These are phyloP conservation scores for Dactylonectria estremocensis DNA, from an alignment of 2,329 filamentous ascomycete species.

Conservation along the genomic window DNA sequence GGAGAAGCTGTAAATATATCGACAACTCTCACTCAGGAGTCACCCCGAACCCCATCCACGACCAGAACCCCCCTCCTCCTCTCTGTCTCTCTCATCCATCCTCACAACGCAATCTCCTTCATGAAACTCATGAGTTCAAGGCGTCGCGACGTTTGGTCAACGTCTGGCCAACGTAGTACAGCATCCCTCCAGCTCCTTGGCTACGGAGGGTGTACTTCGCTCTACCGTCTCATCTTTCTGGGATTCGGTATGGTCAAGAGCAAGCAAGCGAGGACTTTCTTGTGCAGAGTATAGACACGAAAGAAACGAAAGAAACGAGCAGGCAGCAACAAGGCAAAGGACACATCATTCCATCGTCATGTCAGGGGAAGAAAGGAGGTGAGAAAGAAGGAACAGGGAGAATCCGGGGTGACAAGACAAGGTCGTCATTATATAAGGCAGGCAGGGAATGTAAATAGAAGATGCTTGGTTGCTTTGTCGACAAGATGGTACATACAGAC, in stretches of 20 bases:
- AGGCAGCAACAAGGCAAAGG: constrained; percentile 39
- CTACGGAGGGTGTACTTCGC: constrained; percentile 24
- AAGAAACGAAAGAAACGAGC: constrained; percentile 29
- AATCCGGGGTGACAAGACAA: constrained; percentile 33
- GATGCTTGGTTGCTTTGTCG: constrained; percentile 41
- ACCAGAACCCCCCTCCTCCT: constrained; percentile 28
- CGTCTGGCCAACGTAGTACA: constrained; percentile 32
- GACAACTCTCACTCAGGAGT: constrained; percentile 20
- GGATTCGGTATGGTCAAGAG: constrained; percentile 35
- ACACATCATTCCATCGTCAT: constrained; percentile 39
- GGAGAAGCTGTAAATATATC: constrained; percentile 76
- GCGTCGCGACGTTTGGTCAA: constrained; percentile 35
- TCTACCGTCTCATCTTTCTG: constrained; percentile 19
- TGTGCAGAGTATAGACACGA: constrained; percentile 32
- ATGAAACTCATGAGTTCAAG: constrained; percentile 30
- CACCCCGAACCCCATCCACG: constrained; percentile 23
- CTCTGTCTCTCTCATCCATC: constrained; percentile 32
- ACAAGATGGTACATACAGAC: constrained; percentile 44
- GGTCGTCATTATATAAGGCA: constrained; percentile 35
- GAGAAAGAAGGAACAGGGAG: constrained; percentile 39
- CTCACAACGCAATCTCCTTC: constrained; percentile 34
- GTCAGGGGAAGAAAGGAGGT: constrained; percentile 25
- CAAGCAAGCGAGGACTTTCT: constrained; percentile 38
- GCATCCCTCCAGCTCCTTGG: constrained; percentile 21
- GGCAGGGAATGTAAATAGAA: constrained; percentile 46